Evolutionary conservation across 1,139 yeast genomes (phyloP).

Genomic region (Scheffersomyces segobiensis): DNA sequence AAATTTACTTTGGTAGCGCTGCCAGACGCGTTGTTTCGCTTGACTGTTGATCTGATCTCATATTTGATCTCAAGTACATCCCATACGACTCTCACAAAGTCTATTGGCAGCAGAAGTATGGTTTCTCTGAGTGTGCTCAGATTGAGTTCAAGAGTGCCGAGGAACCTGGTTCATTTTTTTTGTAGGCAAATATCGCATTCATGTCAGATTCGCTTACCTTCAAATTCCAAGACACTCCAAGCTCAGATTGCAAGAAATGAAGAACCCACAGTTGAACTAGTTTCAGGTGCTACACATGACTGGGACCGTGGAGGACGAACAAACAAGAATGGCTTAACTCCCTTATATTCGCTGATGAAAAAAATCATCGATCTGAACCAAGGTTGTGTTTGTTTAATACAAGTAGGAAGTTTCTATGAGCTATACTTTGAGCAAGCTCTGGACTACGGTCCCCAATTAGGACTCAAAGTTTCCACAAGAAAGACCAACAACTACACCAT

Average conservation of each 20-base stretch:
- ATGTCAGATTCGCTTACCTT: background rate
- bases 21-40: background rate
- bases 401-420: slow-evolving; percentile 90
- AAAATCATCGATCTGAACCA: slow-evolving; percentile 47
- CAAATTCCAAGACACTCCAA: background rate
- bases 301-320: slow-evolving; percentile 49
- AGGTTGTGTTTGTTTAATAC: slow-evolving; percentile 77
- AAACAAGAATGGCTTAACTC: slow-evolving; percentile 30
- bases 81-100: no score
- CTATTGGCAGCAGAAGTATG: background rate
- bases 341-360: slow-evolving; percentile 37
- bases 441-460: slow-evolving; percentile 67
- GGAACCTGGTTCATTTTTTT: background rate
- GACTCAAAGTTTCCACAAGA: slow-evolving; percentile 48
- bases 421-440: slow-evolving; percentile 87
- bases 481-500: slow-evolving; percentile 50
- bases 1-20: background rate
- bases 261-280: background rate
- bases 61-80: background rate
- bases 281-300: slow-evolving; percentile 5
- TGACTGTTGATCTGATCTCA: background rate
- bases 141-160: background rate
- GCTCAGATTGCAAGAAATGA: background rate
- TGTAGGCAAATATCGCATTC: background rate
- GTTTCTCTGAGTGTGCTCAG: background rate